A percentile compares a stretch with the other conserved stretches of the same genome.
Conservation (phyloP, 805 yeast genomes). For the Pichia thaimueangensis region DNA sequence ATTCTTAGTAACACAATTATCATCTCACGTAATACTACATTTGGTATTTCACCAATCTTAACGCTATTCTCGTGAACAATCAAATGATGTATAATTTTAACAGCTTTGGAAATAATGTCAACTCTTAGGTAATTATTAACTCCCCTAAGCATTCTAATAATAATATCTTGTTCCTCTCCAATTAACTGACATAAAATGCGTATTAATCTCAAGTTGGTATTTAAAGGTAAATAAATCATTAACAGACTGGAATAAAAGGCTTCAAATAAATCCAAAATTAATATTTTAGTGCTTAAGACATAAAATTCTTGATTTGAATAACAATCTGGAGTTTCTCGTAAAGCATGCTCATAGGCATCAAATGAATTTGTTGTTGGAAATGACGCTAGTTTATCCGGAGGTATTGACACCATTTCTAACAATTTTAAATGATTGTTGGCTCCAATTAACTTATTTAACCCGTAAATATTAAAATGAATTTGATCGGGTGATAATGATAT, state of each 20-base stretch:
- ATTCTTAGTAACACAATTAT: constrained; percentile 27
- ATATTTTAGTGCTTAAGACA: constrained; percentile 36
- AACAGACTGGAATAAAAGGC: constrained; percentile 25
- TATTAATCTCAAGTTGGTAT: constrained; percentile 5
- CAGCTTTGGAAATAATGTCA: constrained; percentile 35
- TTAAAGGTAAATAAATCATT: constrained; percentile 5
- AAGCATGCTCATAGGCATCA: constrained; percentile 18
- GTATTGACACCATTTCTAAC: constrained; percentile 38
- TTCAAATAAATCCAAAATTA: constrained; percentile 46
- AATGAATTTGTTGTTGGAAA: constrained; percentile 24
- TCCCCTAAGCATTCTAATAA: constrained; percentile 41
- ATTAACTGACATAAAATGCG: constrained; percentile 24
- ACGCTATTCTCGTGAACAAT: constrained; percentile 24
- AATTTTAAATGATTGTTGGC: constrained; percentile 39
- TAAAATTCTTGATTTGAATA: constrained; percentile 37
- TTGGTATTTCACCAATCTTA: constrained; percentile 22
- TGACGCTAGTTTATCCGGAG: constrained; percentile 12
- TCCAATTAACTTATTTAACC: constrained; percentile 50
- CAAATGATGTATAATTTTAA: constrained; percentile 33
- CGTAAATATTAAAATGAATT: constrained; percentile 36
- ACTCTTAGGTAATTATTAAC: constrained; percentile 32
- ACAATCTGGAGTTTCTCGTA: constrained; percentile 11
- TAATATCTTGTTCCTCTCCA: constrained; percentile 42
- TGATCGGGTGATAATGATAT: constrained; percentile 4
- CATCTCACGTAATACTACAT: constrained; percentile 26